Evolutionary conservation across 306 rosid genomes (phyloP).

Genomic region (Citrullus mucosospermus): DNA sequence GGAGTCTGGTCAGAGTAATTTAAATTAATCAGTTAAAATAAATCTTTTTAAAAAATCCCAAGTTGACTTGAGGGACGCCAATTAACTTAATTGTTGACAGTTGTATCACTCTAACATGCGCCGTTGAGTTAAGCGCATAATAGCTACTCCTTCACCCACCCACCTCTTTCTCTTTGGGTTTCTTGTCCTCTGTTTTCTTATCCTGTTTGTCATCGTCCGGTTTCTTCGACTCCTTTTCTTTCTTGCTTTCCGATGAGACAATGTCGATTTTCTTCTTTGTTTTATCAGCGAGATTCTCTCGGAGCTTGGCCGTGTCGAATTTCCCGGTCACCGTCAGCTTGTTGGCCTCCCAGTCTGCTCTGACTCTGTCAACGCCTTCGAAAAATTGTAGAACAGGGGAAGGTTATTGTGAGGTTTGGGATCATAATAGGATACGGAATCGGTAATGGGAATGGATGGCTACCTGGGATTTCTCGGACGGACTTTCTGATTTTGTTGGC

Average conservation of each 20-base stretch:
- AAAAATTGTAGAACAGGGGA: background rate
- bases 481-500: slow-evolving; percentile 28
- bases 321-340: slow-evolving; percentile 47
- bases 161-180: slow-evolving; percentile 47
- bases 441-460: background rate
- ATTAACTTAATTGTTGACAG: background rate
- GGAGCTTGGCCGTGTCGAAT: slow-evolving; percentile 34
- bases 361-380: slow-evolving; percentile 34
- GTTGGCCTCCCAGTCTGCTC: slow-evolving; percentile 25
- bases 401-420: background rate
- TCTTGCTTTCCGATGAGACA: slow-evolving; percentile 36
- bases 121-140: slow-evolving; percentile 1
- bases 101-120: background rate
- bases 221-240: slow-evolving; percentile 20
- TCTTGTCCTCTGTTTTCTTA: slow-evolving; percentile 10
- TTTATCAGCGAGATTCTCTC: slow-evolving; percentile 30
- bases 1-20: slow-evolving; percentile 26
- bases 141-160: background rate
- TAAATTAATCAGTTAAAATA: background rate
- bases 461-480: slow-evolving; percentile 27
- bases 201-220: slow-evolving; percentile 14
- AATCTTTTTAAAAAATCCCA: background rate
- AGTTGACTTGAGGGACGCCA: background rate
- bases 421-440: background rate
- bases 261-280: slow-evolving; percentile 46